These are phyloP conservation scores for Cercophora scortea DNA, from an alignment of 495 filamentous ascomycete species.

Conservation along the genomic window DNA sequence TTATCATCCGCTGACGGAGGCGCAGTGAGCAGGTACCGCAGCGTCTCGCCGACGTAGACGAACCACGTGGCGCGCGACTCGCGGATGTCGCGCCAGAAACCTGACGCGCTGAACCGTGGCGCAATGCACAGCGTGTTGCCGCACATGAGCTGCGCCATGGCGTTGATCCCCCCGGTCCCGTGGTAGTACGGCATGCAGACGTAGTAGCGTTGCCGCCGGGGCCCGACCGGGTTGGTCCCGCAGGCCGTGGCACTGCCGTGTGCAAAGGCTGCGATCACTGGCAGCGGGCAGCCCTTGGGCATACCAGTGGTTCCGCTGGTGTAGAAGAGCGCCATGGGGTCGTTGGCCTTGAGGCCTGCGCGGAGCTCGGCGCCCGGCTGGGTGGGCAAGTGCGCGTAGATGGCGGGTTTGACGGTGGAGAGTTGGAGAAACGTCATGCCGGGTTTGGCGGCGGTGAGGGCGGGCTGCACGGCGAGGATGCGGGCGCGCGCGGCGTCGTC, in stretches of 20 bases:
- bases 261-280: constrained; percentile 29
- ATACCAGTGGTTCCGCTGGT: constrained; percentile 53
- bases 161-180: constrained; percentile 56
- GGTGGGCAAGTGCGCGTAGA: constrained; percentile 38
- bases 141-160: constrained; percentile 44
- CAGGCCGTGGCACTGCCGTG: constrained; percentile 17
- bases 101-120: constrained; percentile 58
- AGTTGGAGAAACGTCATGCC: constrained; percentile 48
- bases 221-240: constrained; percentile 8
- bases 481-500: constrained; percentile 44
- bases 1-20: constrained; percentile 57
- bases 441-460: constrained; percentile 39
- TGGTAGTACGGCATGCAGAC: constrained; percentile 79
- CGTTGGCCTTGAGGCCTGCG: constrained; percentile 35
- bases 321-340: constrained; percentile 57
- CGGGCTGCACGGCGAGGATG: constrained; percentile 44
- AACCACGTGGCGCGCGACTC: constrained; percentile 62
- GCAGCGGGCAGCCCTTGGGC: constrained; percentile 44
- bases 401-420: constrained; percentile 35
- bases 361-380: constrained; percentile 44
- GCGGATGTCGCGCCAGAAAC: constrained; percentile 70
- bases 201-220: constrained; percentile 27
- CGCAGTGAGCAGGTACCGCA: constrained; percentile 65
- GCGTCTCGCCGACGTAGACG: constrained; percentile 78
- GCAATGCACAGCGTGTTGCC: constrained; percentile 61